Percentiles rank a stretch among this genome's conserved stretches.
Evolutionary conservation across 441 rosid genomes (phyloP).

Genomic region (Lepidium campestre): DNA sequence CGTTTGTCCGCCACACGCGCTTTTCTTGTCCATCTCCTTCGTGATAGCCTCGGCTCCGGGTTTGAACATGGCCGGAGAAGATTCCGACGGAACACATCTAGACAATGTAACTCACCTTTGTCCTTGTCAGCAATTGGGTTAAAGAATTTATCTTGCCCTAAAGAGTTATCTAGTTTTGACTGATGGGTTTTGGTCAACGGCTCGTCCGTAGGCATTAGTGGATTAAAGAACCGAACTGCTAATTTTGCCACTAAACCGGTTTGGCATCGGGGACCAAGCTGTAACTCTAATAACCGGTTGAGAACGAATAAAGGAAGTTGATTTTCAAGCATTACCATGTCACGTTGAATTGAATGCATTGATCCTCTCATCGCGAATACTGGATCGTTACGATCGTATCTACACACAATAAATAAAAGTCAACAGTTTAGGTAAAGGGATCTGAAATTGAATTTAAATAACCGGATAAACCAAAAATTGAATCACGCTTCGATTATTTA

Average conservation of each 20-base stretch:
- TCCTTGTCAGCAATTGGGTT: conserved; percentile 46
- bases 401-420: not conserved
- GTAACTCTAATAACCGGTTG: conserved; percentile 58
- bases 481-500: not conserved
- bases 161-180: conserved; percentile 38
- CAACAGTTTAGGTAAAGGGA: not conserved
- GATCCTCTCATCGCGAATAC: conserved; percentile 73
- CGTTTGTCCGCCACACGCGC: conserved; percentile 62
- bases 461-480: not conserved
- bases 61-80: conserved; percentile 48
- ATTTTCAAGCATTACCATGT: conserved; percentile 89
- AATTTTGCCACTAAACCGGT: conserved; percentile 54
- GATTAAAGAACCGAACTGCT: conserved; percentile 60
- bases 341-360: conserved; percentile 84
- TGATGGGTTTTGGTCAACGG: conserved; percentile 48
- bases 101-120: conserved; percentile 56
- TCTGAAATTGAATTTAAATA: not conserved
- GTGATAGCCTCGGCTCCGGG: conserved; percentile 46
- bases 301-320: conserved; percentile 74
- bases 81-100: conserved; percentile 63
- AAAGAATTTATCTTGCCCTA: conserved; percentile 22
- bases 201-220: conserved; percentile 71
- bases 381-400: conserved; percentile 72
- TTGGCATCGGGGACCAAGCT: conserved; percentile 41
- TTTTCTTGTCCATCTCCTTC: conserved; percentile 39